Evolutionary conservation across 2,329 filamentous ascomycete species (phyloP).

Genomic region (Trichoderma sp.): DNA sequence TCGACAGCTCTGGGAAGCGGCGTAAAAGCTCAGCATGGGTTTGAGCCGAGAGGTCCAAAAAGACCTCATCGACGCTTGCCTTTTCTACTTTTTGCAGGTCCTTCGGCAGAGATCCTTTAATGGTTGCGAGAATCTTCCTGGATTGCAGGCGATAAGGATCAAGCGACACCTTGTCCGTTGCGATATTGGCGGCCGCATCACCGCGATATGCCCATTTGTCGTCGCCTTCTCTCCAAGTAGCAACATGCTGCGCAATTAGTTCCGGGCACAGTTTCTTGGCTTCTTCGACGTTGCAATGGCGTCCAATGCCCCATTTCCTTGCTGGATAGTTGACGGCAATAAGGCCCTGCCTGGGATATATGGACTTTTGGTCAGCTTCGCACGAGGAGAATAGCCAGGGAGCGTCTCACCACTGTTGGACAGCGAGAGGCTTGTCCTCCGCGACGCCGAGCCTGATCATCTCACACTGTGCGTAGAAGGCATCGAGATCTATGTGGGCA

Average conservation of each 20-base stretch:
- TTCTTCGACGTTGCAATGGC: conserved; percentile 78
- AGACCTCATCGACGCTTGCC: conserved; percentile 93
- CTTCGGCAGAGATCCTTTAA: conserved; percentile 73
- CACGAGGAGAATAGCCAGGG: neutral
- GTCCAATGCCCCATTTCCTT: conserved; percentile 74
- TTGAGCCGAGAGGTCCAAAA: conserved; percentile 86
- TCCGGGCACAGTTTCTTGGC: conserved; percentile 85
- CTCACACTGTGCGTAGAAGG: conserved; percentile 97
- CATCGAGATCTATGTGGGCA: conserved; percentile 92
- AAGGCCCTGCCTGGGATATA: conserved; percentile 70
- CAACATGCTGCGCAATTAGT: conserved; percentile 87
- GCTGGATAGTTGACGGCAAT: conserved; percentile 98
- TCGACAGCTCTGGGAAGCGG: conserved; percentile 71
- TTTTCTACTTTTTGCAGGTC: conserved; percentile 81
- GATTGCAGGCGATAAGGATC: conserved; percentile 90
- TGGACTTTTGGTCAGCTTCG: neutral
- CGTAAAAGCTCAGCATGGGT: conserved; percentile 75
- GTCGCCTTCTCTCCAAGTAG: conserved; percentile 91
- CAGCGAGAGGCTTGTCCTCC: conserved; percentile 80
- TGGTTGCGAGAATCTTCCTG: conserved; percentile 75
- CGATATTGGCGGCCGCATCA: conserved; percentile 77
- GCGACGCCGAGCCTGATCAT: conserved; percentile 79
- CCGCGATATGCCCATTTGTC: conserved; percentile 89
- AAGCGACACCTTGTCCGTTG: conserved; percentile 88
- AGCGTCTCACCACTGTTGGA: conserved; percentile 78